Evolutionary conservation across 352 stramenopile genomes (phyloP).

Genomic region (Elongisporangium prolatum): DNA sequence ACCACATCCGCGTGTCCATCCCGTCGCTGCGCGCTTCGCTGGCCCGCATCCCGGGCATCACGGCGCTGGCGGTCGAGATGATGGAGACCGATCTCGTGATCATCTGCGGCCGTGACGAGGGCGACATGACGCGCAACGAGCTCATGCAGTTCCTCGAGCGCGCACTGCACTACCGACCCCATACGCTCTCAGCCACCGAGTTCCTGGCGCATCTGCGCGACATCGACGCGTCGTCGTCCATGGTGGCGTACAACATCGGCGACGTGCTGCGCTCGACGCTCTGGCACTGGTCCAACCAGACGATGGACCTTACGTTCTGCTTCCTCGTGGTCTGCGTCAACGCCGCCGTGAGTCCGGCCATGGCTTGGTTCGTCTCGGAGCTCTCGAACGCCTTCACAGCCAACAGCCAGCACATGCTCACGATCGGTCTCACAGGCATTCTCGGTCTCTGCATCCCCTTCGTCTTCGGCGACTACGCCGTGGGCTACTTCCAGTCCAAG

Average conservation of each 20-base stretch:
- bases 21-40: constrained; percentile 76
- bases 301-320: constrained; percentile 59
- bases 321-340: constrained; percentile 83
- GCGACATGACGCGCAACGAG: constrained; percentile 82
- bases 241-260: constrained; percentile 61
- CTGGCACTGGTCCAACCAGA: constrained; percentile 85
- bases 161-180: constrained; percentile 73
- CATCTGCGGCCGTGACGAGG: constrained; percentile 80
- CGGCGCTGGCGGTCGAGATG: constrained; percentile 81
- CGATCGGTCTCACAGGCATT: constrained; percentile 70
- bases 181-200: constrained; percentile 69
- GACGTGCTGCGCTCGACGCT: constrained; percentile 80
- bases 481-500: constrained; percentile 88
- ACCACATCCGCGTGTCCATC: constrained; percentile 85
- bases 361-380: constrained; percentile 69
- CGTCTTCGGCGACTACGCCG: constrained; percentile 79
- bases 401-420: constrained; percentile 46
- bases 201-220: constrained; percentile 81
- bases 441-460: constrained; percentile 78
- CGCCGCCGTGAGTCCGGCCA: constrained; percentile 68
- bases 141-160: constrained; percentile 85
- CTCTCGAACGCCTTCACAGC: constrained; percentile 74
- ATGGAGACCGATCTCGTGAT: constrained; percentile 88
- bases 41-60: constrained; percentile 75
- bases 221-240: constrained; percentile 78